Percentiles rank a stretch among this genome's conserved stretches.
Conservation (phyloP, 129 eudicot genomes). For the Centrapalus pauciflorus region DNA sequence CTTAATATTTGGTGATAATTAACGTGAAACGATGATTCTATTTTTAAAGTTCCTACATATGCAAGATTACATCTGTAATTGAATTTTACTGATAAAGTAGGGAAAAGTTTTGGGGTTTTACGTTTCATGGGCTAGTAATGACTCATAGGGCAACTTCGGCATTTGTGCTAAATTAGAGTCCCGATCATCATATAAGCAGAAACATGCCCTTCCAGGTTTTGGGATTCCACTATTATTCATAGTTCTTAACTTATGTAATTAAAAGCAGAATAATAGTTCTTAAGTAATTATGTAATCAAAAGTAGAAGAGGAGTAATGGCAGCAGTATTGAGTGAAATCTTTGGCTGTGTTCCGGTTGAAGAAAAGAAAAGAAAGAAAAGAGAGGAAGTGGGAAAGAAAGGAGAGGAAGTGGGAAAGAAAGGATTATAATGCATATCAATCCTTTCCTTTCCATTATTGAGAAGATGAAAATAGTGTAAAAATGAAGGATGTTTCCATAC, state of each 20-base stretch:
- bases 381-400: too few relatives aligned
- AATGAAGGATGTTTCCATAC: too few relatives aligned
- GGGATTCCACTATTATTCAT: neutral
- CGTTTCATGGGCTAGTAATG: neutral
- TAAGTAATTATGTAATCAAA: neutral
- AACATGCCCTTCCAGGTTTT: neutral
- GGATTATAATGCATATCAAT: too few relatives aligned
- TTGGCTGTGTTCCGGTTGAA: too few relatives aligned
- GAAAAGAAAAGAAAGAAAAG: too few relatives aligned
- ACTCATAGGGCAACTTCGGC: neutral
- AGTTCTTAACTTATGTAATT: neutral
- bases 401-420: too few relatives aligned
- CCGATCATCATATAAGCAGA: neutral
- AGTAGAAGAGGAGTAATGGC: neutral
- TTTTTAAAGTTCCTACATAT: neutral
- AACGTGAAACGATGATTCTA: neutral
- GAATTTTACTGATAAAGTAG: neutral
- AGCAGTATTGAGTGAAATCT: neutral
- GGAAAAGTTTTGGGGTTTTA: neutral
- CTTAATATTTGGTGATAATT: neutral
- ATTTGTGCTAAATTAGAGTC: conserved; percentile 3
- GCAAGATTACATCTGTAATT: neutral
- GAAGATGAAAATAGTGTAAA: too few relatives aligned
- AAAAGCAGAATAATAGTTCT: neutral
- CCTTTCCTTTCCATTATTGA: too few relatives aligned